phyloP scores from a whole-genome alignment of 176 grass and related monocot genomes.

The Typha latifolia region DNA sequence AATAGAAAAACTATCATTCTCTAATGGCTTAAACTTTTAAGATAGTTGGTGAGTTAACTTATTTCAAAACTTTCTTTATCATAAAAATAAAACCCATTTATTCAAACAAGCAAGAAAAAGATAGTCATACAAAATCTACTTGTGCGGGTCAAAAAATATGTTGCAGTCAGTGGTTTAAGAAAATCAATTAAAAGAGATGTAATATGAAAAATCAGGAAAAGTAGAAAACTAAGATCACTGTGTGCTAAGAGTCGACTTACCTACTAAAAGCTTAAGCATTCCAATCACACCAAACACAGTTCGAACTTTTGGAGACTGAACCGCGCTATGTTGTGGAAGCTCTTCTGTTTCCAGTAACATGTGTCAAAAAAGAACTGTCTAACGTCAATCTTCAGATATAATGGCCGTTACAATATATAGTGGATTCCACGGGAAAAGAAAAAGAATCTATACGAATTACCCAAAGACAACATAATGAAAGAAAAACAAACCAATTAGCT shows the following conservation, averaged over 20 bases:
- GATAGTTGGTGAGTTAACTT: too few species aligned
- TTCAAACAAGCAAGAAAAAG: neutral
- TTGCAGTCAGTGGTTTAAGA: neutral
- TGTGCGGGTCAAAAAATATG: neutral
- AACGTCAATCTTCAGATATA: neutral
- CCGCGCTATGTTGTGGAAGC: conserved; percentile 38
- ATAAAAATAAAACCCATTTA: too few species aligned
- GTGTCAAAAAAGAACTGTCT: neutral
- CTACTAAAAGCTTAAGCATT: conserved; percentile 85
- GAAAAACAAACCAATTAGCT: conserved; percentile 28
- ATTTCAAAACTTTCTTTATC: too few species aligned
- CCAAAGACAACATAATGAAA: neutral
- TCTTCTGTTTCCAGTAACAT: conserved; percentile 27
- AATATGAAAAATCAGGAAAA: conserved; percentile 3
- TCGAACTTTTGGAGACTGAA: conserved; percentile 41
- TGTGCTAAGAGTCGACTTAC: conserved; percentile 15
- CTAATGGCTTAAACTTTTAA: too few species aligned
- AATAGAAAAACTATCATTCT: too few species aligned
- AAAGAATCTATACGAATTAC: conserved; percentile 1
- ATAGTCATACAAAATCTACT: neutral
- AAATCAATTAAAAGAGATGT: neutral
- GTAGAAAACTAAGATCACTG: neutral
- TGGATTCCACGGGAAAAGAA: neutral
- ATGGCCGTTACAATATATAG: too few species aligned
- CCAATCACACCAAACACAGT: conserved; percentile 78